These are phyloP conservation scores for Coelastrella sp. DNA, from an alignment of 139 green algal species.

Conservation along the genomic window DNA sequence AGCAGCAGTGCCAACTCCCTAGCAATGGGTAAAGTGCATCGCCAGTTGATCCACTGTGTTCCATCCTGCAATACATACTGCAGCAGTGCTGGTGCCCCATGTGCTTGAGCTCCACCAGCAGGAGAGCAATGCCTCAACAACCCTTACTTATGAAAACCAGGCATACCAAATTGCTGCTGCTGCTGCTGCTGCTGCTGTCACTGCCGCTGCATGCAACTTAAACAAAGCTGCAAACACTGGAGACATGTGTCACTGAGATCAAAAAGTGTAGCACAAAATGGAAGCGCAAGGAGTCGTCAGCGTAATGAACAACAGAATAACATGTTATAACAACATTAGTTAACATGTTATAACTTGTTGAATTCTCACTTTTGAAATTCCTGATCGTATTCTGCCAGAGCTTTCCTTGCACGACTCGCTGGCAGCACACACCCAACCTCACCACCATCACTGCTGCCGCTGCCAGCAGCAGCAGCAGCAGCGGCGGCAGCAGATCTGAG, in stretches of 20 bases:
- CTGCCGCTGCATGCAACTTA: neutral
- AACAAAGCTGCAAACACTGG: neutral
- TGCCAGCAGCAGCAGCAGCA: conserved; percentile 9
- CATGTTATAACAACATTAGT: too few species aligned
- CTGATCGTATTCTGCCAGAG: conserved; percentile 48
- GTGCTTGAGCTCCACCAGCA: too few species aligned
- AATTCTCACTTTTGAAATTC: conserved; percentile 46
- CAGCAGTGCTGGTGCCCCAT: too few species aligned
- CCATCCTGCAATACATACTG: too few species aligned
- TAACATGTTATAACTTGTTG: too few species aligned
- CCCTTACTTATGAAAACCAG: neutral
- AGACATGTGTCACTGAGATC: neutral
- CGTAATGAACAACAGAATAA: too few species aligned
- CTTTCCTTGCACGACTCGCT: conserved; percentile 13
- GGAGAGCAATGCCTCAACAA: neutral
- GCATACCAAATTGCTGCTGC: neutral
- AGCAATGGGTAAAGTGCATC: too few species aligned
- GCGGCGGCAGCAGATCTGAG: neutral
- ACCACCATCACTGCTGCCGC: neutral
- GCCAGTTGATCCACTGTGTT: too few species aligned
- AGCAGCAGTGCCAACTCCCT: too few species aligned
- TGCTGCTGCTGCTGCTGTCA: neutral
- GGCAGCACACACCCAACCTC: conserved; percentile 34
- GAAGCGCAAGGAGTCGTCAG: too few species aligned
- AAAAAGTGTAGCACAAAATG: too few species aligned